Evolutionary conservation across 2,329 filamentous ascomycete species (phyloP).

Genomic region (Ceratocystis variospora): DNA sequence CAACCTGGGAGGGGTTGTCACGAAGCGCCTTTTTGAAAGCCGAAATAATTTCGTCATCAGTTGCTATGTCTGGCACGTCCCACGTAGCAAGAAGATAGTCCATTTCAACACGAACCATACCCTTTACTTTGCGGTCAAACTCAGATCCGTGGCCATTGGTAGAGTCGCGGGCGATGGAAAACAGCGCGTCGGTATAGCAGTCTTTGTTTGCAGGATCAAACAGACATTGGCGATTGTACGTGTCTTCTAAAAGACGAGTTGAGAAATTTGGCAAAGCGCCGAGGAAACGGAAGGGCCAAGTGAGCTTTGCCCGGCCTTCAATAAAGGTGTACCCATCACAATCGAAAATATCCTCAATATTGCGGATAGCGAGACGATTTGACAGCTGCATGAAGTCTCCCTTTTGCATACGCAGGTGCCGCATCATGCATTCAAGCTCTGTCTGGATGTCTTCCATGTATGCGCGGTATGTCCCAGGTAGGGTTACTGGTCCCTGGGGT

Average conservation of each 20-base stretch:
- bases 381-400: constrained; percentile 25
- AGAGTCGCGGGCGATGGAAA: constrained; percentile 17
- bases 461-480: constrained; percentile 31
- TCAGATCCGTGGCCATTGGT: constrained; percentile 15
- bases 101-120: constrained; percentile 15
- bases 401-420: constrained; percentile 22
- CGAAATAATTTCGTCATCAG: constrained; percentile 21
- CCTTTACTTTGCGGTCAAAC: constrained; percentile 19
- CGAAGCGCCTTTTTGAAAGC: constrained; percentile 21
- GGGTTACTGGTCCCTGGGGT: constrained; percentile 23
- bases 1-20: constrained; percentile 21
- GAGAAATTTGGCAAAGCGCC: constrained; percentile 28
- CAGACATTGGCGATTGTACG: constrained; percentile 16
- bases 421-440: constrained; percentile 34
- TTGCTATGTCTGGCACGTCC: constrained; percentile 20
- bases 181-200: constrained; percentile 20
- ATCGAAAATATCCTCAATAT: constrained; percentile 24
- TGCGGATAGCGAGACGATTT: constrained; percentile 22
- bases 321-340: constrained; percentile 25
- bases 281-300: constrained; percentile 22
- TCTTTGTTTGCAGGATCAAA: constrained; percentile 16
- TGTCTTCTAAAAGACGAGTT: constrained; percentile 19
- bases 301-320: constrained; percentile 14
- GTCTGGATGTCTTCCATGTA: constrained; percentile 38
- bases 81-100: constrained; percentile 20